Conservation (phyloP, 1,139 yeast species). For the Hyphopichia buzzinii region DNA sequence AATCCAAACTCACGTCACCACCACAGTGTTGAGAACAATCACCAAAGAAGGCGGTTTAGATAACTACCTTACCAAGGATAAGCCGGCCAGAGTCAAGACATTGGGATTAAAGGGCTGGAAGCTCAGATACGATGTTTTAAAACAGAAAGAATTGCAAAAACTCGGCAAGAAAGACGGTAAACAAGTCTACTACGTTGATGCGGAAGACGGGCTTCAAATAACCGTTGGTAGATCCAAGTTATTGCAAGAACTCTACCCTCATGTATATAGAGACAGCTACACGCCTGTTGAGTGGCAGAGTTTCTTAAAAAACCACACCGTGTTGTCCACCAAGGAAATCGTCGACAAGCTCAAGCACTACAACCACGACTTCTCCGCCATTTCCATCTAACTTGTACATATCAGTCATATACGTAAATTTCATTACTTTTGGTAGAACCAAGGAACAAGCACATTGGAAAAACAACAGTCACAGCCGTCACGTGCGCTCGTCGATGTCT, state of each 20-base stretch:
- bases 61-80: slow-evolving; percentile 79
- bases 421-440: neutral
- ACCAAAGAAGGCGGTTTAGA: slow-evolving; percentile 94
- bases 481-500: neutral
- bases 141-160: slow-evolving; percentile 24
- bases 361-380: slow-evolving; percentile 30
- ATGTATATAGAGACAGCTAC: slow-evolving; percentile 48
- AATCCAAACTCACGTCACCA: slow-evolving; percentile 62
- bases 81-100: slow-evolving; percentile 85
- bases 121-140: slow-evolving; percentile 70
- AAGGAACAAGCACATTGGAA: neutral
- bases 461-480: slow-evolving; percentile 2
- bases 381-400: slow-evolving; percentile 16
- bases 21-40: slow-evolving; percentile 81
- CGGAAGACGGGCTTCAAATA: slow-evolving; percentile 45
- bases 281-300: slow-evolving; percentile 42
- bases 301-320: slow-evolving; percentile 41
- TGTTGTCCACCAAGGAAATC: slow-evolving; percentile 41
- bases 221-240: slow-evolving; percentile 65
- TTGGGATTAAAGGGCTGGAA: slow-evolving; percentile 92
- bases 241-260: slow-evolving; percentile 51
- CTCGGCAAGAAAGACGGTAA: slow-evolving; percentile 33
- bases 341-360: slow-evolving; percentile 36
- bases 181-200: slow-evolving; percentile 52
- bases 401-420: neutral